Evolutionary conservation across 768 basidiomycete genomes (phyloP).

Genomic region (Solioccasus polychromus): DNA sequence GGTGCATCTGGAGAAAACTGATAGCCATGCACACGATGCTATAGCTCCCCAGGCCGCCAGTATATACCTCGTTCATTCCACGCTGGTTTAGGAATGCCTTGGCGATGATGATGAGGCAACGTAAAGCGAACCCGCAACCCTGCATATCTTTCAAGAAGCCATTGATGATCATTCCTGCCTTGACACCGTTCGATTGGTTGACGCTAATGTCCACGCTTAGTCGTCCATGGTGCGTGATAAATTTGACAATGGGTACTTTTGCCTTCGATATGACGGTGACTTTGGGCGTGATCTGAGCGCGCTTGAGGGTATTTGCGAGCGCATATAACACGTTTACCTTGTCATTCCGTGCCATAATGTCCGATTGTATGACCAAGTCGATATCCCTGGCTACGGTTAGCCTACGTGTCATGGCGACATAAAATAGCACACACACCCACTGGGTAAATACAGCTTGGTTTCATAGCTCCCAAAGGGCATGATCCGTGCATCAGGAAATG

Average conservation of each 20-base stretch:
- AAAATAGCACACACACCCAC: slow-evolving; percentile 59
- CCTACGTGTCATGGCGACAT: neutral
- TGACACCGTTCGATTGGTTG: slow-evolving; percentile 84
- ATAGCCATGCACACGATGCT: slow-evolving; percentile 91
- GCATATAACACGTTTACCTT: slow-evolving; percentile 69
- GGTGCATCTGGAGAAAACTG: slow-evolving; percentile 96
- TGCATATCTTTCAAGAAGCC: slow-evolving; percentile 69
- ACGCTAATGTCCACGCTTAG: slow-evolving; percentile 93
- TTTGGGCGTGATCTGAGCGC: slow-evolving; percentile 67
- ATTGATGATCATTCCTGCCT: slow-evolving; percentile 75
- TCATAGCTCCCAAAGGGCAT: slow-evolving; percentile 90
- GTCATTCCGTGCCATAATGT: slow-evolving; percentile 67
- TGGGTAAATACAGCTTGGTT: slow-evolving; percentile 90
- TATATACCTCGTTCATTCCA: slow-evolving; percentile 97
- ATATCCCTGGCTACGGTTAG: slow-evolving; percentile 67
- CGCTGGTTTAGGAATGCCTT: slow-evolving; percentile 90
- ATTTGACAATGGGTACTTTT: slow-evolving; percentile 96
- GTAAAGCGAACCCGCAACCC: slow-evolving; percentile 60
- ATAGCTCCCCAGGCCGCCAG: slow-evolving; percentile 92
- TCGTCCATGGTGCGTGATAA: slow-evolving; percentile 74
- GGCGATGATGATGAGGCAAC: slow-evolving; percentile 80
- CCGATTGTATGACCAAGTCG: slow-evolving; percentile 86
- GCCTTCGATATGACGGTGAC: slow-evolving; percentile 92
- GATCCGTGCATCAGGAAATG: slow-evolving; percentile 79
- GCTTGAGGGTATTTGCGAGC: slow-evolving; percentile 76